A percentile compares a stretch with the other conserved stretches of the same genome.
Evolutionary conservation across 2,329 filamentous ascomycete genomes (phyloP).

Genomic region (Penicillium sp.): DNA sequence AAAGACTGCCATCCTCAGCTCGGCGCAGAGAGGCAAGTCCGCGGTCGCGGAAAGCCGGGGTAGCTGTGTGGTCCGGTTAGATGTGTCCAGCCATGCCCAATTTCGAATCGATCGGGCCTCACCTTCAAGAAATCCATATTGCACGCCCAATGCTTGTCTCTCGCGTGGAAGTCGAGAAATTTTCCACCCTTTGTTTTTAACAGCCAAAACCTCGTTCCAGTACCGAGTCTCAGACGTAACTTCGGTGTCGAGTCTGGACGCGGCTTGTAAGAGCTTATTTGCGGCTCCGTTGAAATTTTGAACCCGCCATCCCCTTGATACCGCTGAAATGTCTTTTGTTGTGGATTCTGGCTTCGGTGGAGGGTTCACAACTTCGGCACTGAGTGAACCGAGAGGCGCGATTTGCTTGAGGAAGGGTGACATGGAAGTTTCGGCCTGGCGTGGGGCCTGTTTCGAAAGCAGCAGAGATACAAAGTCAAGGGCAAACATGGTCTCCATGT

Average conservation of each 20-base stretch:
- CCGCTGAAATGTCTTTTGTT: slow-evolving; percentile 53
- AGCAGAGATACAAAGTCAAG: slow-evolving; percentile 83
- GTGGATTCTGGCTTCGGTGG: slow-evolving; percentile 60
- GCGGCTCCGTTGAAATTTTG: slow-evolving; percentile 74
- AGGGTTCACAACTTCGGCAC: slow-evolving; percentile 64
- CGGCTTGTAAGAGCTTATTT: slow-evolving; percentile 71
- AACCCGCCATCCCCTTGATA: slow-evolving; percentile 72
- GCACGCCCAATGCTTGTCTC: slow-evolving; percentile 74
- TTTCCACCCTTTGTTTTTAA: slow-evolving; percentile 84
- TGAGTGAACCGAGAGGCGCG: slow-evolving; percentile 74
- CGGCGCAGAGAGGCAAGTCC: slow-evolving; percentile 81
- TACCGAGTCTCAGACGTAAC: slow-evolving; percentile 79
- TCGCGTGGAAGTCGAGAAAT: slow-evolving; percentile 76
- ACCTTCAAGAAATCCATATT: slow-evolving; percentile 85
- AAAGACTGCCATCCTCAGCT: slow-evolving; percentile 71
- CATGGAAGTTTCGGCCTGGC: slow-evolving; percentile 68
- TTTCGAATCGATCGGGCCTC: slow-evolving; percentile 20
- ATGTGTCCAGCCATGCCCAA: not conserved
- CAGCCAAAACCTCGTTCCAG: slow-evolving; percentile 81
- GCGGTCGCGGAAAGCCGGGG: slow-evolving; percentile 61
- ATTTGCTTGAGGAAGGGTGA: slow-evolving; percentile 69
- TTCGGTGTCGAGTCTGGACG: slow-evolving; percentile 72
- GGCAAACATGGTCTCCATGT: slow-evolving; percentile 59
- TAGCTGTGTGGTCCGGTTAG: slow-evolving; percentile 46
- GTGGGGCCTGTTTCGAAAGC: slow-evolving; percentile 76